Percentiles rank a stretch among this genome's conserved stretches.
Evolutionary conservation across 2,329 filamentous ascomycete species (phyloP).

Genomic region (Cladobotryum mycophilum): DNA sequence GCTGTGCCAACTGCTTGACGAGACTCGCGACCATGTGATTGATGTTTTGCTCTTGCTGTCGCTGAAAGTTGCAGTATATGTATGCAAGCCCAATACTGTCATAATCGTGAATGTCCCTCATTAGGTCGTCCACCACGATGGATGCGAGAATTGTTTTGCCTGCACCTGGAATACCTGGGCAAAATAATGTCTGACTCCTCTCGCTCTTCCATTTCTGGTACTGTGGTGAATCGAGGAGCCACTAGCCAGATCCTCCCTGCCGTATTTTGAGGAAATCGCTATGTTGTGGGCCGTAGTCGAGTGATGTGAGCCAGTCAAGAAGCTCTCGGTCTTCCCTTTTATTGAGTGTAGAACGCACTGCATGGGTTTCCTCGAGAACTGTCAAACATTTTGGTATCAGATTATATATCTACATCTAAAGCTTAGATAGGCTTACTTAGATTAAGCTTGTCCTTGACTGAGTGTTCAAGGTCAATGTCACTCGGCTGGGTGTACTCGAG

Average conservation of each 20-base stretch:
- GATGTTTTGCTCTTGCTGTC: not conserved
- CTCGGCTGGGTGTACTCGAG: not conserved
- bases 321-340: too few relatives aligned
- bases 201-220: not conserved
- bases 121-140: slow-evolving; percentile 32
- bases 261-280: too few relatives aligned
- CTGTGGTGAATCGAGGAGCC: not conserved
- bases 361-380: too few relatives aligned
- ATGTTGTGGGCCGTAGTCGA: too few relatives aligned
- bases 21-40: not conserved
- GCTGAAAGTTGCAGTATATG: not conserved
- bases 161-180: slow-evolving; percentile 37
- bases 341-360: too few relatives aligned
- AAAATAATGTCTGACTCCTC: not conserved
- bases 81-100: not conserved
- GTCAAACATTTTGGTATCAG: too few relatives aligned
- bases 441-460: too few relatives aligned
- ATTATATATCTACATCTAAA: too few relatives aligned
- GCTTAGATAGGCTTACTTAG: too few relatives aligned
- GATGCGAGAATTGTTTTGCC: slow-evolving; percentile 43
- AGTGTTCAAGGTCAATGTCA: too few relatives aligned
- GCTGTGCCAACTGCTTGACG: not conserved
- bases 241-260: not conserved
- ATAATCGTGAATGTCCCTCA: not conserved
- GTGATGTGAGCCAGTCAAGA: too few relatives aligned